Conservation (phyloP, 768 basidiomycete genomes). For the Mrakia frigida region DNA sequence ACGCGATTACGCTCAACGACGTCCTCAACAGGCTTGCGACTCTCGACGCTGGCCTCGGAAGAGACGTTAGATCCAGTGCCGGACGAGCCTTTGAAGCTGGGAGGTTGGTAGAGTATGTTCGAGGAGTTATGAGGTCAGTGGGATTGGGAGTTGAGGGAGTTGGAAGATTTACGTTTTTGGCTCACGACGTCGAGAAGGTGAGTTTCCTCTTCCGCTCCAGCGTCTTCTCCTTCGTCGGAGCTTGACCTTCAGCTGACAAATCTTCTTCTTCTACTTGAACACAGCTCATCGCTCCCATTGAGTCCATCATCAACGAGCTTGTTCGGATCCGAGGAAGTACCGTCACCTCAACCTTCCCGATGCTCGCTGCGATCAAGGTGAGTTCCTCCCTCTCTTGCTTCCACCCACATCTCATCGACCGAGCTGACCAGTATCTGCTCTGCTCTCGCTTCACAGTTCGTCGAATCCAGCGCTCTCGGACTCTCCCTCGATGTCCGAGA, state of each 20-base stretch:
- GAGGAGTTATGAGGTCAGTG: neutral
- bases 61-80: neutral
- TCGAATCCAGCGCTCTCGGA: neutral
- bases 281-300: conserved; percentile 8
- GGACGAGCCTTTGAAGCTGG: neutral
- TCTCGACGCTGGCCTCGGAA: neutral
- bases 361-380: neutral
- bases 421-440: too few relatives aligned
- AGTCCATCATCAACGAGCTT: conserved; percentile 4
- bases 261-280: neutral
- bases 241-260: neutral
- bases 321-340: neutral
- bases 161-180: neutral
- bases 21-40: neutral
- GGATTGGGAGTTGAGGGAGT: neutral
- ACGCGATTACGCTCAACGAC: neutral
- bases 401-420: too few relatives aligned
- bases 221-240: neutral
- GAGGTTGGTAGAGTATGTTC: neutral
- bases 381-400: too few relatives aligned
- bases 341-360: neutral
- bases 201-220: neutral
- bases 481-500: conserved; percentile 6
- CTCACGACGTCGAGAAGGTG: neutral
- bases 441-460: too few relatives aligned